Evolutionary conservation across 805 yeast species (phyloP), one percentile per base, ranked within the genome.

Genomic region (Jamesozyma lodderae): DNA sequence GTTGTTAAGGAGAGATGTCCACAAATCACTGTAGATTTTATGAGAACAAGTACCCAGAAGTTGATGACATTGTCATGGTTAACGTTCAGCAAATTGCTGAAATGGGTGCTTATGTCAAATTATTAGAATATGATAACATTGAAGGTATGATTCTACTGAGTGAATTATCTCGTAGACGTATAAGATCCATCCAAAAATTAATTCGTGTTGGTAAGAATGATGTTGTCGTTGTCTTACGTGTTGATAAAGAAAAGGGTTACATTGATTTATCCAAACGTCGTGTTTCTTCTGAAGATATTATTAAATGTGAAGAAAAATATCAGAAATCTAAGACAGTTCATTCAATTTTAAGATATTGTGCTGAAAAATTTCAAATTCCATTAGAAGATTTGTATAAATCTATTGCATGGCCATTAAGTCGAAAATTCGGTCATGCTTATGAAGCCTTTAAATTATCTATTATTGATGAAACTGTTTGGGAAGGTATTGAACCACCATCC

Each of bases 181-280:
- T 92, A 57, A 78, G 98, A 65, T 86, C 96, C 38, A 92, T 92
- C 59, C 98, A 92, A 67, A 92, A 92, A 63, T 76, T 87, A 62
- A 88, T 92, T 64, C 82, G 97, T 69, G 97, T 92, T 47, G 98
- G 98, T 48, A 86, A 94, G 63, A 92, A 92, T 60, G 98, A 92
- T 67, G 96, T 92, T 40, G 98, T 90, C 24, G 96, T 92, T 43
- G 98, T 92, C 8, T 72, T 92, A 59, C 82, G 98, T 71, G 98
- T 92, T 44, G 98, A 92, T 67, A 88, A 88, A 65, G 98, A 92
- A 64, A 92, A 92, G 67, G 98, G 98, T 34, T 92, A 92, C 66
- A 92, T 92, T 60, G 98, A 92, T 68, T 72, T 92, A 58, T 87
- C 96, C 41, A 92, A 92, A 66, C 88, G 97, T 75, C 80, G 96